Evolutionary conservation across 345 rosid genomes (phyloP), one percentile per base, ranked within the genome.

Genomic region (Litchi chinensis): DNA sequence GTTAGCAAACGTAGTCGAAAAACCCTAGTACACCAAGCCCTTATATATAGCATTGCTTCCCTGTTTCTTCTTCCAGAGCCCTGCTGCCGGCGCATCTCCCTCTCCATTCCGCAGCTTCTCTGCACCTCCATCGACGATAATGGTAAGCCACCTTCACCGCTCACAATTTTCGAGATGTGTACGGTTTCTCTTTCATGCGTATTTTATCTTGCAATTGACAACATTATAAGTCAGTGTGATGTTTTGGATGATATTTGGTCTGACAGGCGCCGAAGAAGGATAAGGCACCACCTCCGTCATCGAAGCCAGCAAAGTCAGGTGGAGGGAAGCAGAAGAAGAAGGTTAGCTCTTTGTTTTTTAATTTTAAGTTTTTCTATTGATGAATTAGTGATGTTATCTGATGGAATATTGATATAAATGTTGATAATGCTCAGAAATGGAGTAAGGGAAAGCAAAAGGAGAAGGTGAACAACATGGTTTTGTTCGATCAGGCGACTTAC

Each of bases 381-480:
- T 32, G 37, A 32, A 32, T 22, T 37, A 19, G 26, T n/a, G 26
- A 11, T 44, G 26, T 19, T 8, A 41, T 74, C 1, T 44, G 37
- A 44, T 19, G 32, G 19, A 50, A 32, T 10, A 6, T 48, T 46
- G 54, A 22, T 24, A 43, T 40, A 22, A 63, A 26, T 32, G 19
- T 37, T 26, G 40, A 46, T 7, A 7, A 46, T 46, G 52, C 0
- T 7, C 80, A 86, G 89, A 88, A 88, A 79, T 88, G 88, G 91
- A 86, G 89, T 76, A 86, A 84, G 80, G 88, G 89, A 21, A 86
- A 88, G 81, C 89, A 86, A 76, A 88, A 88, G 88, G 91, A 86
- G 82, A 88, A 86, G 87, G 89, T 88, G 82, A 88, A 88, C 82
- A 86, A 88, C 82, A 84, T 86, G 91, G 88, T 88, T 19, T 79